phyloP scores from a whole-genome alignment of 2,329 filamentous ascomycete species.

The Nemania sp. region DNA sequence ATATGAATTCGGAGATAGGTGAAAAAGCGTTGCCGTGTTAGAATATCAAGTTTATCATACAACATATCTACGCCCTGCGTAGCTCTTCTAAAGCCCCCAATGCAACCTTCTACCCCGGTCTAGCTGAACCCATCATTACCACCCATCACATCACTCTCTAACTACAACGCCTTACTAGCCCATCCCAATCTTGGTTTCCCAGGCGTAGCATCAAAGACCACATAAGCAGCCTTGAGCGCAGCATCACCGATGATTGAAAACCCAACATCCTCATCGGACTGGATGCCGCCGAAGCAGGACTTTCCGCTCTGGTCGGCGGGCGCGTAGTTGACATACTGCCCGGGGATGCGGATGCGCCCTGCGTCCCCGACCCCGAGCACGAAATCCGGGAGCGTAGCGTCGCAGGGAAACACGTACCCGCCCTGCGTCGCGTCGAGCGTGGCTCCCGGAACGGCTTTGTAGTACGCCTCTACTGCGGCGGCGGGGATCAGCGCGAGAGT shows the following conservation, averaged over 20 bases:
- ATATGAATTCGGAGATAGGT: no score
- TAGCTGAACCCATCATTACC: no score
- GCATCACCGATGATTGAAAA: slow-evolving; percentile 67
- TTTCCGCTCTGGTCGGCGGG: slow-evolving; percentile 45
- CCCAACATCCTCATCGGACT: slow-evolving; percentile 44
- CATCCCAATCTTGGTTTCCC: slow-evolving; percentile 47
- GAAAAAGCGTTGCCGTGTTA: no score
- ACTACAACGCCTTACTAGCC: slow-evolving; percentile 38
- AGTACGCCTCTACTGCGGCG: slow-evolving; percentile 54
- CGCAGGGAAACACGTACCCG: slow-evolving; percentile 58
- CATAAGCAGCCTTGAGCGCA: slow-evolving; percentile 68
- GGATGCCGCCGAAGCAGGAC: slow-evolving; percentile 67
- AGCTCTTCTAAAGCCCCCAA: no score
- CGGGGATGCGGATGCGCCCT: slow-evolving; percentile 54
- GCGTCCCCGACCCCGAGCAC: slow-evolving; percentile 52
- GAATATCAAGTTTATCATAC: no score
- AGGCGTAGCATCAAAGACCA: slow-evolving; percentile 56
- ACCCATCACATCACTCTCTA: background rate
- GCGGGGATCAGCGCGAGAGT: slow-evolving; percentile 52
- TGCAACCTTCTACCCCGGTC: no score
- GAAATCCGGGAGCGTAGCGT: slow-evolving; percentile 50
- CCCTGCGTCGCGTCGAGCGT: slow-evolving; percentile 42
- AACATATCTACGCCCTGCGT: no score
- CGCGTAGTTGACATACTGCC: slow-evolving; percentile 53
- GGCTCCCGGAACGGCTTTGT: slow-evolving; percentile 50